These are phyloP conservation scores for Pichia sp. DNA, from an alignment of 1,139 yeast genomes.

Conservation along the genomic window DNA sequence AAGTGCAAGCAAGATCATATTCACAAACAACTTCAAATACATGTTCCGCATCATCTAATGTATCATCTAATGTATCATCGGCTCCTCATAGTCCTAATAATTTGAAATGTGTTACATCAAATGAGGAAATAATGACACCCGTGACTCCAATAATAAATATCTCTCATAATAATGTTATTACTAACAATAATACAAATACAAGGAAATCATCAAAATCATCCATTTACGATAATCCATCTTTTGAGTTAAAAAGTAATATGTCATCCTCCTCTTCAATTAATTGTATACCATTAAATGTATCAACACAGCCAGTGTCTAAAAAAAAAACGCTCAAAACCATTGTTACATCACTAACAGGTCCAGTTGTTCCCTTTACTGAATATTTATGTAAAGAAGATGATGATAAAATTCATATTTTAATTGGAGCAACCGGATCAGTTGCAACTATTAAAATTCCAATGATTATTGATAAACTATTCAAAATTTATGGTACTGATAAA, in stretches of 20 bases:
- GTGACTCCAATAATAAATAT: neutral
- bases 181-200: neutral
- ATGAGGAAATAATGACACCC: neutral
- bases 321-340: conserved; percentile 32
- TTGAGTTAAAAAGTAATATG: conserved; percentile 7
- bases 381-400: conserved; percentile 67
- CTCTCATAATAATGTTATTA: neutral
- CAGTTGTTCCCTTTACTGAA: conserved; percentile 69
- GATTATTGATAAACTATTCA: conserved; percentile 74
- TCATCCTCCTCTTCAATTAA: conserved; percentile 10
- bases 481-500: conserved; percentile 62
- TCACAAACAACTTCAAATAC: neutral
- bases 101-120: neutral
- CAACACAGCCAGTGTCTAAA: conserved; percentile 10
- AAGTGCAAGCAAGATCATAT: neutral
- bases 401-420: conserved; percentile 73
- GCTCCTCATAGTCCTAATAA: neutral
- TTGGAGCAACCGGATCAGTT: conserved; percentile 94
- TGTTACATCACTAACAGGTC: conserved; percentile 50
- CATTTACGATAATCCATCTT: neutral
- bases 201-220: conserved; percentile 7
- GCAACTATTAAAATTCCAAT: conserved; percentile 91
- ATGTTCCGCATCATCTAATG: neutral
- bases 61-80: too few species aligned
- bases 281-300: neutral